These are phyloP conservation scores for Tetrahymena thermophila DNA, from an alignment of 73 alveolate species.

Conservation along the genomic window DNA sequence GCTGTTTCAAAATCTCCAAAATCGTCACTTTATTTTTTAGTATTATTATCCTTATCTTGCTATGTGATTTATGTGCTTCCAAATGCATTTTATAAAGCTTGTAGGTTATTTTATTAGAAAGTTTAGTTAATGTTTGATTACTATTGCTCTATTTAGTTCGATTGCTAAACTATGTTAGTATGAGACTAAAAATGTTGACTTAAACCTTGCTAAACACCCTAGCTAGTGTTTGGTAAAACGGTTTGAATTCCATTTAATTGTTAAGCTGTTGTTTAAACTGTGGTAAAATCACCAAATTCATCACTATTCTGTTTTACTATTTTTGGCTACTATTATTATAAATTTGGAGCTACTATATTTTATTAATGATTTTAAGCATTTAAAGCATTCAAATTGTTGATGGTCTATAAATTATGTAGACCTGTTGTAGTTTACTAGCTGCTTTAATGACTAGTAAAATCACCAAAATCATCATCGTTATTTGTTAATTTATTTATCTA, in stretches of 20 bases:
- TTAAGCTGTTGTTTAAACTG: neutral
- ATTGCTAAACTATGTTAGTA: neutral
- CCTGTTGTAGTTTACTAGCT: neutral
- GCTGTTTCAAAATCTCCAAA: neutral
- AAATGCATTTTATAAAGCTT: neutral
- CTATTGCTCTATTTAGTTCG: neutral
- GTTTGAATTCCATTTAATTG: neutral
- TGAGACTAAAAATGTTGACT: too few species aligned
- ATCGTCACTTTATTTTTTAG: neutral
- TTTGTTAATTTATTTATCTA: neutral
- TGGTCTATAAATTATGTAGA: neutral
- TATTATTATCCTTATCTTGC: neutral
- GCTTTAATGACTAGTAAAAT: neutral
- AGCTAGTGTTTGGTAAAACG: neutral
- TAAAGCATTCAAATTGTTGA: neutral
- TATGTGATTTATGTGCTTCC: neutral
- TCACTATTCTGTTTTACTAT: neutral
- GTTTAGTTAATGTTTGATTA: too few species aligned
- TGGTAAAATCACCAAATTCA: neutral
- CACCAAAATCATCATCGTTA: neutral
- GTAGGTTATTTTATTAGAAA: too few species aligned
- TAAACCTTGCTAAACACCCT: neutral
- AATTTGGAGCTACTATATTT: neutral
- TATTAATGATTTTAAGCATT: too few species aligned
- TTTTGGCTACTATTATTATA: neutral